A percentile compares a stretch with the other conserved stretches of the same genome.
Conservation (phyloP, 2,329 filamentous ascomycete genomes). For the Fusarium denticulatum region DNA sequence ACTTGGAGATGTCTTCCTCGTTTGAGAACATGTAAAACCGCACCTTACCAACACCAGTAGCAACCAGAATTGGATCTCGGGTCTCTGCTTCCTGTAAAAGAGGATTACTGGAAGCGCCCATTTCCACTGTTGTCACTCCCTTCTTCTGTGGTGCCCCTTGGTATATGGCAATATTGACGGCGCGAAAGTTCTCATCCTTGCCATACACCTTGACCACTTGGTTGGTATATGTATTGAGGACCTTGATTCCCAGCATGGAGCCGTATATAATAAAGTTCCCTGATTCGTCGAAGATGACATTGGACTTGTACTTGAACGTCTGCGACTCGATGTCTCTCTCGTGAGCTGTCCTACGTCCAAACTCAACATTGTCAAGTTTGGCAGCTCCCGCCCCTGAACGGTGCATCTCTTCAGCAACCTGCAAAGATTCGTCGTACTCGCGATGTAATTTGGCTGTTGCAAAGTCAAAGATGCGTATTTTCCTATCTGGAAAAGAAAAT, state of each 20-base stretch:
- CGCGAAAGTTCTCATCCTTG: slow-evolving; percentile 86
- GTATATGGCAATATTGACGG: slow-evolving; percentile 85
- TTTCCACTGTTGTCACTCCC: slow-evolving; percentile 90
- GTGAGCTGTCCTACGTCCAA: slow-evolving; percentile 85
- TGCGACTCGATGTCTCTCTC: slow-evolving; percentile 86
- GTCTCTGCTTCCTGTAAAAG: slow-evolving; percentile 91
- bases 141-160: slow-evolving; percentile 97
- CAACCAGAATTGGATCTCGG: slow-evolving; percentile 87
- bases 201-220: slow-evolving; percentile 90
- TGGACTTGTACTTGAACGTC: slow-evolving; percentile 74
- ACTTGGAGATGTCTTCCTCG: slow-evolving; percentile 83
- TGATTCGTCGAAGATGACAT: slow-evolving; percentile 95
- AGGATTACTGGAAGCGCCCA: slow-evolving; percentile 95
- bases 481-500: slow-evolving; percentile 91
- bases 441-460: slow-evolving; percentile 86
- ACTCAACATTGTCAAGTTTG: slow-evolving; percentile 89
- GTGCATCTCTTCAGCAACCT: slow-evolving; percentile 92
- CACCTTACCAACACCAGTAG: slow-evolving; percentile 85
- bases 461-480: slow-evolving; percentile 94
- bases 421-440: slow-evolving; percentile 93
- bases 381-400: slow-evolving; percentile 86
- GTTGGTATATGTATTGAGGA: slow-evolving; percentile 96
- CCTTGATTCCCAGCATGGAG: slow-evolving; percentile 90
- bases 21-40: slow-evolving; percentile 99
- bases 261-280: slow-evolving; percentile 95